A percentile compares a stretch with the other conserved stretches of the same genome.
These are phyloP conservation scores for Dactylellina cionopaga DNA, from an alignment of 2,329 filamentous ascomycete genomes.

Conservation along the genomic window DNA sequence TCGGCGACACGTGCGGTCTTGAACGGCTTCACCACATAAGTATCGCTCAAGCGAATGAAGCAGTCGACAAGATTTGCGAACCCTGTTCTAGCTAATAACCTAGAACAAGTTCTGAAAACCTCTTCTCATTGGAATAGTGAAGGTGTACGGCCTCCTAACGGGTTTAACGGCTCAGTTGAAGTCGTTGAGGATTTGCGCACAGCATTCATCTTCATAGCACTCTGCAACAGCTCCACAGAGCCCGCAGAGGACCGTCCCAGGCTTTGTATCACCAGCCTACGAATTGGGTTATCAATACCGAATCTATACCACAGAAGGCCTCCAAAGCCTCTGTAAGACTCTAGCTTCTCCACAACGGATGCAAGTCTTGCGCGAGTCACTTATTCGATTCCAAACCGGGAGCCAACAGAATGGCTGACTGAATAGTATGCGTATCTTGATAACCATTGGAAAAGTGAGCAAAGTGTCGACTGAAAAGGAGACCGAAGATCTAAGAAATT, in stretches of 20 bases:
- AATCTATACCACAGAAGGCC: not conserved
- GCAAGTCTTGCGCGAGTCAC: not conserved
- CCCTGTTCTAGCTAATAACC: not conserved
- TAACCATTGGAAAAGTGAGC: no score
- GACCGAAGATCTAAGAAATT: no score
- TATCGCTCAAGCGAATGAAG: not conserved
- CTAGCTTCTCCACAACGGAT: not conserved
- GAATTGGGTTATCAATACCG: not conserved
- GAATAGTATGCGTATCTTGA: not conserved
- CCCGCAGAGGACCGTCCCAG: not conserved
- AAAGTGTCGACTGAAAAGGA: no score
- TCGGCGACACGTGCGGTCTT: no score
- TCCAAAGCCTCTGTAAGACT: not conserved
- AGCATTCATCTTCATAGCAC: no score
- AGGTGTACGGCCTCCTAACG: not conserved
- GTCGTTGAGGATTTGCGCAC: not conserved
- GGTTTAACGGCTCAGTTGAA: not conserved
- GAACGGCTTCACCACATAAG: no score
- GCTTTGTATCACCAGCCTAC: not conserved
- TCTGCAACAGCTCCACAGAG: not conserved
- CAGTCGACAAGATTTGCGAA: not conserved
- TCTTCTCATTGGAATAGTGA: not conserved
- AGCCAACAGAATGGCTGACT: not conserved
- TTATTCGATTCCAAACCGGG: not conserved
- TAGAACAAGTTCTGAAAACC: not conserved